phyloP scores from a whole-genome alignment of 495 filamentous ascomycete species.

The Aspergillus saccharolyticus region DNA sequence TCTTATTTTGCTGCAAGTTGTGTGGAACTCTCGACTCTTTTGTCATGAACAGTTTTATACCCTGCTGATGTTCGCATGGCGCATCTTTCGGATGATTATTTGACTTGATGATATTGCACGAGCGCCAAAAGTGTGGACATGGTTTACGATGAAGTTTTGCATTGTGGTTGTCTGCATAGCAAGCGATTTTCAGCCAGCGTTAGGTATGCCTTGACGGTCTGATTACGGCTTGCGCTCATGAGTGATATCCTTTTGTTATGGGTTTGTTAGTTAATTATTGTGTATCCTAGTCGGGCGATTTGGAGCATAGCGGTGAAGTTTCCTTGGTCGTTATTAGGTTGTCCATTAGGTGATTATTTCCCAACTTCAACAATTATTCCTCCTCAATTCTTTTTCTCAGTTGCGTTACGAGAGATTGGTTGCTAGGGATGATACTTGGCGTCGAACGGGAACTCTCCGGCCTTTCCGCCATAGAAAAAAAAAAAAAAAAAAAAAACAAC shows the following conservation, averaged over 20 bases:
- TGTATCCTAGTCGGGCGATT: neutral
- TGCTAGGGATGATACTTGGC: too few relatives aligned
- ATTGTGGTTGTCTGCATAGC: constrained; percentile 26
- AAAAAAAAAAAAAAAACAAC: too few relatives aligned
- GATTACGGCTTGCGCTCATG: constrained; percentile 10
- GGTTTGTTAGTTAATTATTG: neutral
- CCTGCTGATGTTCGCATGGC: constrained; percentile 17
- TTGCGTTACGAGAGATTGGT: too few relatives aligned
- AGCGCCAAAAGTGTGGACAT: constrained; percentile 13
- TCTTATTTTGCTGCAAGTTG: neutral
- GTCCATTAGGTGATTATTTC: neutral
- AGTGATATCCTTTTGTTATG: constrained; percentile 10
- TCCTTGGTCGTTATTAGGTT: neutral
- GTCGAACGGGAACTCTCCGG: too few relatives aligned
- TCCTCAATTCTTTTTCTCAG: too few relatives aligned
- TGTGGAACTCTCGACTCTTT: constrained; percentile 7
- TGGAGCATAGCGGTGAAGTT: neutral
- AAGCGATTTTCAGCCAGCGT: constrained; percentile 21
- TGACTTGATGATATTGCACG: constrained; percentile 2
- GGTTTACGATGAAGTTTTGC: constrained; percentile 3
- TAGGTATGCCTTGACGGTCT: constrained; percentile 12
- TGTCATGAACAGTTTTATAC: constrained; percentile 14
- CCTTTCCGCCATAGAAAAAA: neutral
- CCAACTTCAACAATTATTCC: too few relatives aligned
- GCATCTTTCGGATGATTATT: constrained; percentile 9